Evolutionary conservation across 305 asterid species (phyloP), one percentile per base, ranked within the genome.

Genomic region (Salvia sclarea): DNA sequence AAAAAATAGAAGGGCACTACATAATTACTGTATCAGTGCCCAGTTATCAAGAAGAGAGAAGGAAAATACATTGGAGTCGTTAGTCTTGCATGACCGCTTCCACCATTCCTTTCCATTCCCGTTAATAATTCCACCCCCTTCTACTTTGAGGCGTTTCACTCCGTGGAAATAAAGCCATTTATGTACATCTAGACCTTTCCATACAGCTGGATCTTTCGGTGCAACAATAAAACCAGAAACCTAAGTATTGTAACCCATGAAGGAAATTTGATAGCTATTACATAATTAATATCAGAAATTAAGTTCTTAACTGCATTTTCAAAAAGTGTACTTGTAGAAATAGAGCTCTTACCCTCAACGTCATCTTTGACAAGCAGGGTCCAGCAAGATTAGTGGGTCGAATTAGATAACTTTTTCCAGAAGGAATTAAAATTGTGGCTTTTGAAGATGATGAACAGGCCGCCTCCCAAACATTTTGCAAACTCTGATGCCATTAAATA

Each of bases 31-130:
- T n/a, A 13, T 54, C 40, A 2, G 63, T 54, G 47, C 1, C 1
- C 2, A n/a, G 69, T 61, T 68, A 61, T 18, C 62, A 60, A 40
- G 21, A 25, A 67, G 66, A 6, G 38, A 43, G 66, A 69, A 25
- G 68, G 41, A 72, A 57, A 25, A 44, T 92, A 93, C 98, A 69
- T 87, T 83, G 43, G 92, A 78, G 60, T 20, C 44, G 58, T 91
- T 87, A 7, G 50, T 83, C 84, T 93, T 93, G 97, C 97, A 93
- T 5, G 98, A 93, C 30, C 76, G 85, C 33, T 88, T 81, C 98
- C 98, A 94, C 98, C 97, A 94, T 80, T 85, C 52, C 12, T 69
- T 47, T 20, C 97, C 96, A 70, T 38, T 79, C 48, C 98, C 98
- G 20, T 91, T 53, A 38, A 94, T 81, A 3, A 61, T 31, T 14